These are phyloP conservation scores for Fragaria iinumae DNA, from an alignment of 306 rosid species.

Conservation along the genomic window DNA sequence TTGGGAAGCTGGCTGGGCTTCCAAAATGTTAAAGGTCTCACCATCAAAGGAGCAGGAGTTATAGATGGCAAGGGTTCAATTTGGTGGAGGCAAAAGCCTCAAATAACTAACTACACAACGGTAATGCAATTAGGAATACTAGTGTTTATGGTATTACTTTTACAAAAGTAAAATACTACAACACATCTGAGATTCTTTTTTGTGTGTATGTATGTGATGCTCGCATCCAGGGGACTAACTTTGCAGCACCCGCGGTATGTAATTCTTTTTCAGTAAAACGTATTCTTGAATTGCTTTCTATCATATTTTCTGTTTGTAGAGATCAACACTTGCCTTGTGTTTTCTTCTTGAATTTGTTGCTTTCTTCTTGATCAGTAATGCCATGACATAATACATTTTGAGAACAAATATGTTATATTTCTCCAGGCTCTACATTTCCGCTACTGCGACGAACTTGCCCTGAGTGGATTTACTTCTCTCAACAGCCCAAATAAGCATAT, in stretches of 20 bases:
- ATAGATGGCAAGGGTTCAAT: conserved; percentile 8
- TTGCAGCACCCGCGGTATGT: conserved; percentile 9
- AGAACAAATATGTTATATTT: not conserved
- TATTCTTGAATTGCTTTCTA: not conserved
- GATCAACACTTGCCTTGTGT: not conserved
- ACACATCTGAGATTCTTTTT: not conserved
- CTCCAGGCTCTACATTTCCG: conserved; percentile 16
- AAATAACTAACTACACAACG: no score
- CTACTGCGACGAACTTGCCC: not conserved
- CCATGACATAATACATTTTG: not conserved
- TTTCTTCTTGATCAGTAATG: no score
- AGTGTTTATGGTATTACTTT: not conserved
- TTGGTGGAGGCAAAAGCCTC: conserved; percentile 7
- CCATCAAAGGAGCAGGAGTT: conserved; percentile 5
- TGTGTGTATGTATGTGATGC: not conserved
- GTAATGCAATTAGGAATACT: not conserved
- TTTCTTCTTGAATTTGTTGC: no score
- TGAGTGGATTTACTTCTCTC: not conserved
- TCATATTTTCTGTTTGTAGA: not conserved
- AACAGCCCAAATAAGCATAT: conserved; percentile 22
- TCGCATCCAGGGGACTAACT: not conserved
- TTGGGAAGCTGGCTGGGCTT: conserved; percentile 5
- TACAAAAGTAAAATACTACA: not conserved
- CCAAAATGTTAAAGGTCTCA: not conserved
- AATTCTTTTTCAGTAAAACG: not conserved